Base-by-base conservation (phyloP, 345 rosid genomes). In the Populus pruinosa region DNA sequence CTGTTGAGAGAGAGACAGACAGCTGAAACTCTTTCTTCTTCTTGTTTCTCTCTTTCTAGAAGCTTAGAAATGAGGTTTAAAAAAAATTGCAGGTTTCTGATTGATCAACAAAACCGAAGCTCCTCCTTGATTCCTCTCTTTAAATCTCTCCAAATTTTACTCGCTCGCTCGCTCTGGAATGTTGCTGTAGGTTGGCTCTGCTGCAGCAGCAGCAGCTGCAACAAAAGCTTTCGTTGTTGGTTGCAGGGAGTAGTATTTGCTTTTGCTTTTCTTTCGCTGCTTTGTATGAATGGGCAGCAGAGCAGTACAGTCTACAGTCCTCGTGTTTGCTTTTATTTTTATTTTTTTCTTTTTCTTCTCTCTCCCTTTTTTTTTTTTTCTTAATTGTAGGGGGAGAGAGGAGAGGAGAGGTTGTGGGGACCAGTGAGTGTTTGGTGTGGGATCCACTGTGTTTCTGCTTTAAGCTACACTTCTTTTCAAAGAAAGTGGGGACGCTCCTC, bases 361-460 rank as follows among this genome's bases (percentile, higher is more conserved):
- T 38, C 8, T 76, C 78, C 78, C 10, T 12, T 7, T 38, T 55
- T 68, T 71, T 49, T 78, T 33, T 66, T 9, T 47, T 20, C 17
- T 2, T 29, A 49, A 17, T 67, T 33, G 50, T 12, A 20, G 55
- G 18, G 8, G 7, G 49, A 14, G 47, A 38, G 36, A 53, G 38
- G 14, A 49, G 27, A 25, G 23, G 59, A 12, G 41, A 39, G 63
- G 16, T 50, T 50, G 71, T 81, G 86, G 85, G 87, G 70, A 71
- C 80, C 62, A 59, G 1, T 33, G 5, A 21, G 35, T 18, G 14
- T 17, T 20, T 21, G 43, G 73, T 39, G 76, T 65, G 78, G 85
- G 78, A 17, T 83, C 91, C 82, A 74, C 65, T 39, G 35, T 90
- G 96, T 85, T 81, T 73, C 88, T 83, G 71, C 89, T 89, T 89